These are phyloP conservation scores for Coemansia sp. DNA, from an alignment of 192 early-diverging fungal genomes.

Conservation along the genomic window DNA sequence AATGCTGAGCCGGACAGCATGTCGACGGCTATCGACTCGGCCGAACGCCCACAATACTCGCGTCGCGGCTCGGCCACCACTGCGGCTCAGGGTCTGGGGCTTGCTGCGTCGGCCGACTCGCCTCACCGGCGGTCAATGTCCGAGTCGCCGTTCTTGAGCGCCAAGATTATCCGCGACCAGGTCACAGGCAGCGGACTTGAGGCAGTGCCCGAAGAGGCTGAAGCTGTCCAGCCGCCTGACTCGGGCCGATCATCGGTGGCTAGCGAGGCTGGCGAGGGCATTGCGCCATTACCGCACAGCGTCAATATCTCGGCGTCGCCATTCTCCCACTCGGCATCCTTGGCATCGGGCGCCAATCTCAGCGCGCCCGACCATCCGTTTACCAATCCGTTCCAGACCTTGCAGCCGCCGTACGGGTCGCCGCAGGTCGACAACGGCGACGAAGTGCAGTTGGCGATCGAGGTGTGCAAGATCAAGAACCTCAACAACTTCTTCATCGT, in stretches of 20 bases:
- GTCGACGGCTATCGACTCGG: constrained; percentile 22
- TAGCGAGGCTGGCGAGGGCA: background rate
- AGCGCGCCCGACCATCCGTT: constrained; percentile 24
- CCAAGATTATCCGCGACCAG: constrained; percentile 36
- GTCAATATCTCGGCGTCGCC: constrained; percentile 32
- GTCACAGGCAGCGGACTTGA: constrained; percentile 25
- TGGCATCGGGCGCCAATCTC: constrained; percentile 25
- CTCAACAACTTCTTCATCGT: constrained; percentile 75
- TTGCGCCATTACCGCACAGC: constrained; percentile 17
- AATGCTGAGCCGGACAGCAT: constrained; percentile 22
- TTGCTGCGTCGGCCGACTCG: constrained; percentile 18
- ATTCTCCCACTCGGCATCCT: constrained; percentile 44
- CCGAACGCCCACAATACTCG: constrained; percentile 7
- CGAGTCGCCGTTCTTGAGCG: constrained; percentile 46
- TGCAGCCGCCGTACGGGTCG: constrained; percentile 43
- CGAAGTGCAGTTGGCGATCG: constrained; percentile 85
- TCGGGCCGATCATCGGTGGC: constrained; percentile 7
- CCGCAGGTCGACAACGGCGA: constrained; percentile 60
- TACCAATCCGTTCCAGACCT: constrained; percentile 38
- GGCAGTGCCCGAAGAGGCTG: constrained; percentile 45
- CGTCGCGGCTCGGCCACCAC: constrained; percentile 24
- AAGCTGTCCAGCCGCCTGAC: constrained; percentile 15
- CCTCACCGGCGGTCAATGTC: constrained; percentile 50
- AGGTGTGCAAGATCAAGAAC: constrained; percentile 90
- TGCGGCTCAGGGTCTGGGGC: constrained; percentile 24